phyloP scores from a whole-genome alignment of 2,329 filamentous ascomycete species.

The Neofusicoccum laricinum region DNA sequence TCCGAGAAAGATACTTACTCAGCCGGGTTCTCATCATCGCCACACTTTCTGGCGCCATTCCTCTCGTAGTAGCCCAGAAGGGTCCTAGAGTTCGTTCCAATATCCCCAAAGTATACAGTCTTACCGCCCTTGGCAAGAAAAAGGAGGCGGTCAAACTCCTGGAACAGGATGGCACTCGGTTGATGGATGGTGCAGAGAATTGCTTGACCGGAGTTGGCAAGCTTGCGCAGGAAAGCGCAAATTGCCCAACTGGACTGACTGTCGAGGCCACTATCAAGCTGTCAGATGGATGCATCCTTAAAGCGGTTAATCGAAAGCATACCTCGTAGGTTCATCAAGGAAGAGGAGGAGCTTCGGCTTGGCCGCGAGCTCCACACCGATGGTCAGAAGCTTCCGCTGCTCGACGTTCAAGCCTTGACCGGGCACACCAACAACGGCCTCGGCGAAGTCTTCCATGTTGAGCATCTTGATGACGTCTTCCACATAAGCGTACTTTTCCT shows the following conservation, averaged over 20 bases:
- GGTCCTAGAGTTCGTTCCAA: conserved; percentile 39
- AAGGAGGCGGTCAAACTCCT: conserved; percentile 44
- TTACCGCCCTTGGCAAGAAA: conserved; percentile 40
- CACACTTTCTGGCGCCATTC: conserved; percentile 61
- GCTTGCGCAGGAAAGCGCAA: conserved; percentile 59
- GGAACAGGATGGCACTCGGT: conserved; percentile 44
- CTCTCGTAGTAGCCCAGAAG: conserved; percentile 56
- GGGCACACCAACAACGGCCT: conserved; percentile 62
- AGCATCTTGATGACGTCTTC: conserved; percentile 65
- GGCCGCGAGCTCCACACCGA: conserved; percentile 69
- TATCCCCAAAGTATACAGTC: conserved; percentile 44
- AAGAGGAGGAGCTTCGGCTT: conserved; percentile 63
- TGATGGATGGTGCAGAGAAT: conserved; percentile 50
- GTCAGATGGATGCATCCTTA: background rate
- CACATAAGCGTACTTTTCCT: conserved; percentile 61
- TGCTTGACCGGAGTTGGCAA: conserved; percentile 55
- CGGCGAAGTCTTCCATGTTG: conserved; percentile 64
- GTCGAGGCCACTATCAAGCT: background rate
- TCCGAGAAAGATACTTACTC: conserved; percentile 39
- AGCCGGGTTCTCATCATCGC: conserved; percentile 65
- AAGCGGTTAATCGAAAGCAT: conserved; percentile 2
- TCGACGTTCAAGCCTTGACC: conserved; percentile 65
- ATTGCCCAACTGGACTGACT: conserved; percentile 59
- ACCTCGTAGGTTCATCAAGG: conserved; percentile 55
- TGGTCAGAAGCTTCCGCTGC: conserved; percentile 68